Conservation (phyloP, 139 green algal genomes). For the Ostreobium quekettii region DNA sequence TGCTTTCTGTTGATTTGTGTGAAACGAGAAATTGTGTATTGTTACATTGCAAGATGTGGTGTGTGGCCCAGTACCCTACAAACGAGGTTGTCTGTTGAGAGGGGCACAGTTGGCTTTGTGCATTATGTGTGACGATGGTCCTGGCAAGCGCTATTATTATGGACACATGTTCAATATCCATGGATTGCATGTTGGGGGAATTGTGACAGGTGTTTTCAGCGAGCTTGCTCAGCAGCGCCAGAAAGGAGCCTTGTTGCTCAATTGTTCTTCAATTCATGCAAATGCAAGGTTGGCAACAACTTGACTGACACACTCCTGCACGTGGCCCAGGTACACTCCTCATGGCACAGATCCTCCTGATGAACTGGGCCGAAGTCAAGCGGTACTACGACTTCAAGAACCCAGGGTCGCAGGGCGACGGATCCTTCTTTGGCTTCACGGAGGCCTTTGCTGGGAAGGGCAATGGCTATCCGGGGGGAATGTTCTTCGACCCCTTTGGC, state of each 20-base stretch:
- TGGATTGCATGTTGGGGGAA: no score
- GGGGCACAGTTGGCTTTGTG: no score
- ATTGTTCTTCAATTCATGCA: constrained; percentile 8
- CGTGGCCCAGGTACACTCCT: constrained; percentile 52
- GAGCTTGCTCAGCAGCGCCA: no score
- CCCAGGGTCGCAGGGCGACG: constrained; percentile 72
- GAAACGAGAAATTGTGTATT: background rate
- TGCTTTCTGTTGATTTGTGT: background rate
- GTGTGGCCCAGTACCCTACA: background rate
- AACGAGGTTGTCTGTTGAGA: no score
- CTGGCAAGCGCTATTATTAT: no score
- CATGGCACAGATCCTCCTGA: constrained; percentile 55
- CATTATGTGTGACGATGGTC: no score
- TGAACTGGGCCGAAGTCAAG: constrained; percentile 72
- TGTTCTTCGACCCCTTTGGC: constrained; percentile 71
- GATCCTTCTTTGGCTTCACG: constrained; percentile 75
- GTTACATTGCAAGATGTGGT: background rate
- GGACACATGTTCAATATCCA: no score
- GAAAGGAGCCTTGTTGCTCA: no score
- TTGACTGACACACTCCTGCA: no score
- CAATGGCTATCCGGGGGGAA: constrained; percentile 64
- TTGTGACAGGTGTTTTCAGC: no score
- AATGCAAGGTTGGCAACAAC: background rate
- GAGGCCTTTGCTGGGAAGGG: constrained; percentile 67
- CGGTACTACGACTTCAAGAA: constrained; percentile 71